Percentiles rank a stretch among this genome's conserved stretches.
These are phyloP conservation scores for Simplicillium aogashimaense DNA, from an alignment of 2,329 filamentous ascomycete genomes.

Conservation along the genomic window DNA sequence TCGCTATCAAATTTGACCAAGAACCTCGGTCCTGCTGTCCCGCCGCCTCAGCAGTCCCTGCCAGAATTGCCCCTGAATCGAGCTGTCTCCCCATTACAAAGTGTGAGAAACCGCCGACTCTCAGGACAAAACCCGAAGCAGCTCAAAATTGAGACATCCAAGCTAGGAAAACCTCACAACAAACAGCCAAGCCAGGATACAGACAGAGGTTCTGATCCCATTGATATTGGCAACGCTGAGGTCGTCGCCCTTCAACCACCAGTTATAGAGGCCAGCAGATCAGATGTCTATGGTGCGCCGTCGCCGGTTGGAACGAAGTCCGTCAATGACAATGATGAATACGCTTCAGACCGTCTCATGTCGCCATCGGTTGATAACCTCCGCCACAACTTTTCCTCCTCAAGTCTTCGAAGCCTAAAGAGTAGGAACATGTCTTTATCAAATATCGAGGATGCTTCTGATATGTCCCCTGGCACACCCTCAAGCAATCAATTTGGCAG, in stretches of 20 bases:
- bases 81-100: slow-evolving; percentile 24
- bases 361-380: slow-evolving; percentile 43
- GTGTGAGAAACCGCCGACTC: slow-evolving; percentile 66
- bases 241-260: background rate
- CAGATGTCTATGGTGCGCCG: slow-evolving; percentile 14
- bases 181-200: slow-evolving; percentile 6
- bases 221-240: background rate
- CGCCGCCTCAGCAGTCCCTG: slow-evolving; percentile 38
- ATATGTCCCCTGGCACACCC: slow-evolving; percentile 65
- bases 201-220: background rate
- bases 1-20: slow-evolving; percentile 11
- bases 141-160: slow-evolving; percentile 74
- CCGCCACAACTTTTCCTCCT: slow-evolving; percentile 60
- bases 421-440: slow-evolving; percentile 63
- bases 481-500: slow-evolving; percentile 56
- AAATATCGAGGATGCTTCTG: slow-evolving; percentile 49
- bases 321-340: slow-evolving; percentile 24
- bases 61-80: slow-evolving; percentile 30
- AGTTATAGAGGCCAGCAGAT: slow-evolving; percentile 11
- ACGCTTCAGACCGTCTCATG: slow-evolving; percentile 30
- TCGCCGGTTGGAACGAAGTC: slow-evolving; percentile 23
- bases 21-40: slow-evolving; percentile 20
- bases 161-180: slow-evolving; percentile 14
- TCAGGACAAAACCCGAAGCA: slow-evolving; percentile 75
- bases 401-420: slow-evolving; percentile 61